These are phyloP conservation scores for Leccinum arenicola DNA, from an alignment of 768 basidiomycete genomes.

Conservation along the genomic window DNA sequence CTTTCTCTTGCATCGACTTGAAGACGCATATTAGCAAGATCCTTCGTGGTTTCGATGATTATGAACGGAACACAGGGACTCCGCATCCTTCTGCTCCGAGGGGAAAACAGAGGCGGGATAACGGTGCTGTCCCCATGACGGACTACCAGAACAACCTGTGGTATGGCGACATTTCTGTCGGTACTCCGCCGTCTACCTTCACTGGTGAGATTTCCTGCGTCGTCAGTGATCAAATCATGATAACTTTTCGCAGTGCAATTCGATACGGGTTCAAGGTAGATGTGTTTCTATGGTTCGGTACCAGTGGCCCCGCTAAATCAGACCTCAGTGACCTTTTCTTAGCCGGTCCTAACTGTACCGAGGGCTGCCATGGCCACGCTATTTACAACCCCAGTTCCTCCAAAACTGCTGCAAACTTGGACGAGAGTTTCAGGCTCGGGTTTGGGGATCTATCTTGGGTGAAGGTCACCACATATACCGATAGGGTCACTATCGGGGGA, in stretches of 20 bases:
- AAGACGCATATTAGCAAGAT: background rate
- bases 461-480: constrained; percentile 4
- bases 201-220: background rate
- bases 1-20: background rate
- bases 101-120: background rate
- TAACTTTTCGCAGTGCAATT: background rate
- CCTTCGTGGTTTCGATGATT: background rate
- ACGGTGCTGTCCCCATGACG: background rate
- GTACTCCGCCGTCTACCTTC: background rate
- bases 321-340: constrained; percentile 25
- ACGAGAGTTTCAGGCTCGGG: background rate
- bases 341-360: constrained; percentile 21
- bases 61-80: background rate
- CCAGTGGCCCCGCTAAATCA: background rate
- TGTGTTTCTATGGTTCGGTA: background rate
- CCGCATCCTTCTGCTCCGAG: background rate
- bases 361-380: constrained; percentile 27
- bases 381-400: constrained; percentile 29
- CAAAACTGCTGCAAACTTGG: constrained; percentile 1
- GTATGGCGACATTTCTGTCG: constrained; percentile 12
- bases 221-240: background rate
- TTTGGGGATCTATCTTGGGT: constrained; percentile 1
- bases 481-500: constrained; percentile 3
- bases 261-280: constrained; percentile 9
- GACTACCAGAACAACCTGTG: background rate